These are phyloP conservation scores for Sporodiniella umbellata DNA, from an alignment of 371 early-diverging fungal species.

Conservation along the genomic window DNA sequence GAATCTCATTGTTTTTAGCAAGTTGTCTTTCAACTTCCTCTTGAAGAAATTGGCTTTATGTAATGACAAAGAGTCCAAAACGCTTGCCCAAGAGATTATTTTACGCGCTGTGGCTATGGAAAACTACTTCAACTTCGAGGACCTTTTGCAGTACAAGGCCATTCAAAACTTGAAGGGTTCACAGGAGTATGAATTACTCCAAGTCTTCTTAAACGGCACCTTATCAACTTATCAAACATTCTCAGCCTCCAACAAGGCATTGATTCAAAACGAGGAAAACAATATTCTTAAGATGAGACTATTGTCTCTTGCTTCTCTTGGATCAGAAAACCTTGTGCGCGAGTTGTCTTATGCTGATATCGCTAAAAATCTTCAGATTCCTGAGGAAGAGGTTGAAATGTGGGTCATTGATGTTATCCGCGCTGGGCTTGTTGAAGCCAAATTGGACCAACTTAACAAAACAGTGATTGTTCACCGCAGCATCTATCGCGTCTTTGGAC, in stretches of 20 bases:
- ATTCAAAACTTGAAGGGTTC: constrained; percentile 70
- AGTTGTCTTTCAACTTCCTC: constrained; percentile 60
- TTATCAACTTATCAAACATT: constrained; percentile 67
- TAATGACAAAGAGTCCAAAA: constrained; percentile 33
- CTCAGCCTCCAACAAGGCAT: constrained; percentile 44
- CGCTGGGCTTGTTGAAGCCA: constrained; percentile 90
- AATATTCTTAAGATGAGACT: constrained; percentile 81
- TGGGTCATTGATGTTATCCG: constrained; percentile 93
- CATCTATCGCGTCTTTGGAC: constrained; percentile 82
- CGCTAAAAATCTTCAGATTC: constrained; percentile 70
- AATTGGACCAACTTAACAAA: constrained; percentile 87
- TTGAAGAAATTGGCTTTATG: constrained; percentile 66
- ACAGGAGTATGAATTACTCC: constrained; percentile 63
- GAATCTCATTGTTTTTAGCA: constrained; percentile 23
- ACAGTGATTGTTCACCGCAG: constrained; percentile 75
- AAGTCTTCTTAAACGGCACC: constrained; percentile 73
- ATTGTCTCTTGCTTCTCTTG: constrained; percentile 80
- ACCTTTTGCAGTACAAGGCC: constrained; percentile 65
- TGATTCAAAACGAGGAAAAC: constrained; percentile 58
- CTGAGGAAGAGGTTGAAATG: constrained; percentile 84
- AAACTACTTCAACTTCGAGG: constrained; percentile 81
- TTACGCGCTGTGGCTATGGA: constrained; percentile 68
- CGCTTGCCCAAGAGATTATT: constrained; percentile 54
- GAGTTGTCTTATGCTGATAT: constrained; percentile 74
- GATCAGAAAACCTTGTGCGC: constrained; percentile 67